phyloP scores from a whole-genome alignment of 2,329 filamentous ascomycete genomes.

The Pseudodiploospora longispora region DNA sequence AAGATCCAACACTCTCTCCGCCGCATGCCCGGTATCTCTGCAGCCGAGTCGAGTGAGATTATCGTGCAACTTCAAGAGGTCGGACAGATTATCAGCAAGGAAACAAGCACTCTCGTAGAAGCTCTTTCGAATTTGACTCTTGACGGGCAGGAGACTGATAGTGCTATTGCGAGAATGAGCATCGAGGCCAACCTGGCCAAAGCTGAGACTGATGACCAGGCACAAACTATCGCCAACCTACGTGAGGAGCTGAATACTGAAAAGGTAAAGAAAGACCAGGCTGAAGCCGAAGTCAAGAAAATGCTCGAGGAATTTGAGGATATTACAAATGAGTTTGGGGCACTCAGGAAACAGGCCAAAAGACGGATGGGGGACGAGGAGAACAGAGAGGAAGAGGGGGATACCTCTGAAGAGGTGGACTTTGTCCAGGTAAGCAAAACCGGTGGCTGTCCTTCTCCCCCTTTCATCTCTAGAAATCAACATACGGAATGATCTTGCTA shows the following conservation, averaged over 20 bases:
- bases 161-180: slow-evolving; percentile 29
- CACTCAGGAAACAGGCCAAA: slow-evolving; percentile 19
- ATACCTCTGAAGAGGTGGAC: slow-evolving; percentile 15
- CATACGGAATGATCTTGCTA: background rate
- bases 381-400: slow-evolving; percentile 7
- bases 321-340: slow-evolving; percentile 20
- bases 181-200: slow-evolving; percentile 29
- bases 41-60: slow-evolving; percentile 26
- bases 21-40: slow-evolving; percentile 30
- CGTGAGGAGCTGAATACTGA: slow-evolving; percentile 23
- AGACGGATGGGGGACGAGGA: background rate
- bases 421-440: slow-evolving; percentile 21
- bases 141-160: slow-evolving; percentile 30
- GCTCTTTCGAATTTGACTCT: slow-evolving; percentile 28
- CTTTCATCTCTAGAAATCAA: background rate
- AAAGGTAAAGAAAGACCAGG: slow-evolving; percentile 20
- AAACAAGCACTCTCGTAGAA: slow-evolving; percentile 31
- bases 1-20: slow-evolving; percentile 31
- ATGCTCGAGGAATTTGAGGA: slow-evolving; percentile 19
- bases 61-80: slow-evolving; percentile 27
- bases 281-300: slow-evolving; percentile 19
- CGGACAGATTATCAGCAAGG: slow-evolving; percentile 28
- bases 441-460: background rate
- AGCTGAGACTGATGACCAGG: slow-evolving; percentile 25
- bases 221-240: slow-evolving; percentile 23